Conservation (phyloP, 768 basidiomycete species). For the Sistotremastrum suecicum region DNA sequence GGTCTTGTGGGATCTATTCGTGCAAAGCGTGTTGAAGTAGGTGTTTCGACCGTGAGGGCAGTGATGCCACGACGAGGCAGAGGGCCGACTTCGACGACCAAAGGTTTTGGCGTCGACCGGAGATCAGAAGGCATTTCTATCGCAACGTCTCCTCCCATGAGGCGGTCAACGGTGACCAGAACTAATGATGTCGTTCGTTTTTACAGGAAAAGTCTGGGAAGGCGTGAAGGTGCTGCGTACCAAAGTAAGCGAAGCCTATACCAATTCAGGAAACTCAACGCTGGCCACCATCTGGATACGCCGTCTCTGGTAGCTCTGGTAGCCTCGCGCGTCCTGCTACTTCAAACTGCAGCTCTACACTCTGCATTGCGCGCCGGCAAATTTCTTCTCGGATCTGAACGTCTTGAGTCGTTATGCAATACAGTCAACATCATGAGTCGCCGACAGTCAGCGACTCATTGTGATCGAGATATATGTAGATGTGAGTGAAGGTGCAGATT, state of each 20-base stretch:
- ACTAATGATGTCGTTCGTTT: not conserved
- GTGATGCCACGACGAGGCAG: conserved; percentile 20
- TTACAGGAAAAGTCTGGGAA: not conserved
- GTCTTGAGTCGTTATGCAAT: too few species aligned
- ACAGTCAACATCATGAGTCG: too few species aligned
- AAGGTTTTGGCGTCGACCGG: conserved; percentile 4
- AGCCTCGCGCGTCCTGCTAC: not conserved
- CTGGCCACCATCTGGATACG: too few species aligned
- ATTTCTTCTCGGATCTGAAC: too few species aligned
- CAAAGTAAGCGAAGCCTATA: not conserved
- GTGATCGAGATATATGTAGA: too few species aligned
- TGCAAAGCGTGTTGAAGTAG: conserved; percentile 23
- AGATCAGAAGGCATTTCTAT: conserved; percentile 22
- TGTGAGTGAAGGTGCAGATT: too few species aligned
- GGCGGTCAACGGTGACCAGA: not conserved
- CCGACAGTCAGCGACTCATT: too few species aligned
- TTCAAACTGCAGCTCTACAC: not conserved
- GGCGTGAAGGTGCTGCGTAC: not conserved
- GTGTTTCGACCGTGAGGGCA: conserved; percentile 41
- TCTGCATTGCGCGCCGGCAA: not conserved
- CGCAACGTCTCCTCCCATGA: conserved; percentile 17
- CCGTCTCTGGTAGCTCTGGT: too few species aligned
- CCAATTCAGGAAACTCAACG: not conserved
- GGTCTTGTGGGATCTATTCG: conserved; percentile 15
- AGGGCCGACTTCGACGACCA: conserved; percentile 8